Base-by-base conservation (phyloP, 306 rosid genomes). In the Quercus alba region DNA sequence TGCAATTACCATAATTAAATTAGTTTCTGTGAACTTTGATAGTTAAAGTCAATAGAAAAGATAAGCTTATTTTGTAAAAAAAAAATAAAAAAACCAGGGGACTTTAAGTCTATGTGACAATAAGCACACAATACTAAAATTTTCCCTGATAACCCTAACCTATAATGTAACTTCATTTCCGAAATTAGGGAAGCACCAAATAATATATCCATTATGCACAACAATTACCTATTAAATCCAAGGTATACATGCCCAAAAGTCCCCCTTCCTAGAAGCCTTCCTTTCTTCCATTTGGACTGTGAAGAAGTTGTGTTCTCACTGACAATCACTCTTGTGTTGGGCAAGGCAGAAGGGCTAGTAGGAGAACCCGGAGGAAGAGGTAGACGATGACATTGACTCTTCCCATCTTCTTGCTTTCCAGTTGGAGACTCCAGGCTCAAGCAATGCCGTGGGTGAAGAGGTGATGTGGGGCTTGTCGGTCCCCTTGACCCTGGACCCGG, bases 311-410 rank as follows among this genome's bases (percentile, higher is more conserved):
- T 12, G 77, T 56, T 87, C 66, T 94, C 97, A 23, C 77, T 28
- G 4, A 61, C 80, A 78, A 56, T 72, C 28, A 86, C 5, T 79
- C 91, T 79, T 21, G 84, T 14, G 70, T 41, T 85, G 77, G 83
- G 79, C 84, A 82, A 82, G 74, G 93, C 73, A 73, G 97, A 85
- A 78, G 99, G 95, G 80, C 98, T 91, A 51, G 98, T 89, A 23
- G 98, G 98, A 79, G 98, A 86, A 35, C 98, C 97, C 3, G 99
- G 99, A 13, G 99, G 99, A 77, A 91, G 99, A 31, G 99, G 99
- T 78, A 95, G 89, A 0, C 87, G 94, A 83, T 95, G 98, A 66
- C 90, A 88, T 56, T 86, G 87, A 78, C 90, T 89, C 87, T 82
- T 88, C 56, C 89, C 97, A 13, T 94, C 97, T 21, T 94, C 98